Percentiles rank a stretch among this genome's conserved stretches.
These are phyloP conservation scores for Monilinia vaccinii-corymbosi DNA, from an alignment of 2,329 filamentous ascomycete genomes.

Conservation along the genomic window DNA sequence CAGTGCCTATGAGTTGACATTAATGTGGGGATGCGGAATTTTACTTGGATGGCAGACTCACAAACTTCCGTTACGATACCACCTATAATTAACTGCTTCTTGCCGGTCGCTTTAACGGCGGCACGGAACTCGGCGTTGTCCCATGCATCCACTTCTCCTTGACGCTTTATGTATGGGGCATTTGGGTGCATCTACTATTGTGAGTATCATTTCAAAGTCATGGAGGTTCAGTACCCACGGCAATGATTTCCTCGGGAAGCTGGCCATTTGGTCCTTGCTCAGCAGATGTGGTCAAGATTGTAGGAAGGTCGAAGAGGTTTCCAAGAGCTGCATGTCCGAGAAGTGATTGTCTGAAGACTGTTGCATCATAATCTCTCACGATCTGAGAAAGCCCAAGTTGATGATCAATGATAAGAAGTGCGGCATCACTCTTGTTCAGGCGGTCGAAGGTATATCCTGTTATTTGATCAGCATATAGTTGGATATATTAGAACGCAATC, in stretches of 20 bases:
- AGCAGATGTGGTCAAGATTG: slow-evolving; percentile 62
- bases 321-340: slow-evolving; percentile 59
- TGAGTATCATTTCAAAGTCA: not conserved
- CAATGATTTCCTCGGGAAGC: slow-evolving; percentile 58
- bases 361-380: slow-evolving; percentile 58
- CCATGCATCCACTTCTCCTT: slow-evolving; percentile 70
- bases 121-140: slow-evolving; percentile 61
- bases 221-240: slow-evolving; percentile 26
- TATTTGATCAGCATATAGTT: not conserved
- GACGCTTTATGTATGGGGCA: slow-evolving; percentile 55
- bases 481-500: not conserved
- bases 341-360: slow-evolving; percentile 57
- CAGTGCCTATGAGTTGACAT: slow-evolving; percentile 39
- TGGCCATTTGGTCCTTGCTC: slow-evolving; percentile 60
- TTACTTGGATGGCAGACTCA: slow-evolving; percentile 19
- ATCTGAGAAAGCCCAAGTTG: slow-evolving; percentile 50
- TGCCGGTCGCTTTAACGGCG: slow-evolving; percentile 54
- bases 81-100: slow-evolving; percentile 61
- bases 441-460: slow-evolving; percentile 26
- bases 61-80: slow-evolving; percentile 64
- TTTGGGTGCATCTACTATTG: slow-evolving; percentile 46
- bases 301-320: slow-evolving; percentile 57
- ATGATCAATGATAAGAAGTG: slow-evolving; percentile 50
- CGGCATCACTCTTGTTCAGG: slow-evolving; percentile 32
- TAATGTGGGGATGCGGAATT: not conserved